A percentile compares a stretch with the other conserved stretches of the same genome.
Evolutionary conservation across 1,284 basidiomycete species (phyloP).

Genomic region (Porodaedalea pini): DNA sequence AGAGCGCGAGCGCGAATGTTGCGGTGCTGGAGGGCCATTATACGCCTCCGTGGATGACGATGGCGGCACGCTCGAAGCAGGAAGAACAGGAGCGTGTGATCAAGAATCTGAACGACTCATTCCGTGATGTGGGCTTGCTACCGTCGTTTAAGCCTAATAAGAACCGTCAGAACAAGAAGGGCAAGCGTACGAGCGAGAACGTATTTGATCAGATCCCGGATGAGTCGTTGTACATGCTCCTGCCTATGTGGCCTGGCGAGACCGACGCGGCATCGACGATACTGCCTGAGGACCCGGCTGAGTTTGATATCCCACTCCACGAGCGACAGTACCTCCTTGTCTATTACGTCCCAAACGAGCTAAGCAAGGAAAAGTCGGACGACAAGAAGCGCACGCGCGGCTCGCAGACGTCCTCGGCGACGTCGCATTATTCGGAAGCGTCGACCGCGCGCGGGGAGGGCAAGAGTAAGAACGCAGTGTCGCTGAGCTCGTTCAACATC

Average conservation of each 20-base stretch:
- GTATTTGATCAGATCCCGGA: constrained; percentile 62
- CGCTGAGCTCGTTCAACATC: constrained; percentile 59
- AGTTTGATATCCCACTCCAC: constrained; percentile 42
- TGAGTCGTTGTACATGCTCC: constrained; percentile 72
- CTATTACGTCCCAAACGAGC: constrained; percentile 57
- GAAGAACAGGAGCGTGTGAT: constrained; percentile 66
- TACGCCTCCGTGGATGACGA: constrained; percentile 65
- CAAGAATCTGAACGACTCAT: constrained; percentile 65
- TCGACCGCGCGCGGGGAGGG: constrained; percentile 12
- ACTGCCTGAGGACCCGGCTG: constrained; percentile 31
- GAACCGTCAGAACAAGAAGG: constrained; percentile 21
- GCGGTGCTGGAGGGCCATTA: constrained; percentile 40
- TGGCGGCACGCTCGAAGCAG: constrained; percentile 57
- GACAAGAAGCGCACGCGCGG: constrained; percentile 37
- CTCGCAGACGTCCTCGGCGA: constrained; percentile 32
- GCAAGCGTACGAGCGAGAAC: constrained; percentile 29
- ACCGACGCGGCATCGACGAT: constrained; percentile 45
- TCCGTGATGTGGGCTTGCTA: constrained; percentile 73
- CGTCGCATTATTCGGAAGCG: constrained; percentile 31
- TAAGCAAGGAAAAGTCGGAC: constrained; percentile 30
- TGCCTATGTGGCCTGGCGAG: constrained; percentile 79
- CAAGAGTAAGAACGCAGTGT: constrained; percentile 41
- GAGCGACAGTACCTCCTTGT: constrained; percentile 68
- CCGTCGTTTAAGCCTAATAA: constrained; percentile 43
- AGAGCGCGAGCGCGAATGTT: constrained; percentile 19